A percentile compares a stretch with the other conserved stretches of the same genome.
Evolutionary conservation across 805 yeast genomes (phyloP).

Genomic region (Candida xyloterini): DNA sequence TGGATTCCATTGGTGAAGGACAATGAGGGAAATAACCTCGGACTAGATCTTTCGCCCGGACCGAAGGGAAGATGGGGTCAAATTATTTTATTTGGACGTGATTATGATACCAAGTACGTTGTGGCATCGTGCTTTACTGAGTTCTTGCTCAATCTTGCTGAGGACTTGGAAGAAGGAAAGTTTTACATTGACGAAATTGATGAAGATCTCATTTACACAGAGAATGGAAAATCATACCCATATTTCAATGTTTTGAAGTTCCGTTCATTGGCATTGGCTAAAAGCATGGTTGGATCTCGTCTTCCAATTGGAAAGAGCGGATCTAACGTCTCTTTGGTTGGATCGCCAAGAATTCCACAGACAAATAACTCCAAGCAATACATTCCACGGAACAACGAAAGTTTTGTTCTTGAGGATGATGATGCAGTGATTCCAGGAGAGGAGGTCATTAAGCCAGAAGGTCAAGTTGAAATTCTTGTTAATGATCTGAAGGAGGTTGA

Average conservation of each 20-base stretch:
- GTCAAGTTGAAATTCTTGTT: background rate
- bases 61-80: slow-evolving; percentile 82
- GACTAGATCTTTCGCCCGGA: slow-evolving; percentile 83
- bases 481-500: slow-evolving; percentile 9
- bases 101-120: slow-evolving; percentile 84
- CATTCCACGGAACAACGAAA: slow-evolving; percentile 26
- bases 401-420: slow-evolving; percentile 32
- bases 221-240: slow-evolving; percentile 45
- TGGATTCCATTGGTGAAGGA: slow-evolving; percentile 95
- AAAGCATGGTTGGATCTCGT: slow-evolving; percentile 13
- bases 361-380: slow-evolving; percentile 27
- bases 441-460: slow-evolving; percentile 13
- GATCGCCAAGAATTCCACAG: slow-evolving; percentile 28
- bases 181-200: slow-evolving; percentile 64
- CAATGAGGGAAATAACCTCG: slow-evolving; percentile 87
- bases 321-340: slow-evolving; percentile 26
- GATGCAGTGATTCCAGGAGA: slow-evolving; percentile 14
- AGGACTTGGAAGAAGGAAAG: slow-evolving; percentile 82
- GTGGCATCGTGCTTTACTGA: slow-evolving; percentile 89
- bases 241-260: slow-evolving; percentile 69
- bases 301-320: slow-evolving; percentile 18
- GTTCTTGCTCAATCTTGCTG: slow-evolving; percentile 76
- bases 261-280: slow-evolving; percentile 45
- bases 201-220: slow-evolving; percentile 50
- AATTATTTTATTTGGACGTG: slow-evolving; percentile 89